Conservation (phyloP, 2,329 filamentous ascomycete species). For the Pyrenochaeta sp. region DNA sequence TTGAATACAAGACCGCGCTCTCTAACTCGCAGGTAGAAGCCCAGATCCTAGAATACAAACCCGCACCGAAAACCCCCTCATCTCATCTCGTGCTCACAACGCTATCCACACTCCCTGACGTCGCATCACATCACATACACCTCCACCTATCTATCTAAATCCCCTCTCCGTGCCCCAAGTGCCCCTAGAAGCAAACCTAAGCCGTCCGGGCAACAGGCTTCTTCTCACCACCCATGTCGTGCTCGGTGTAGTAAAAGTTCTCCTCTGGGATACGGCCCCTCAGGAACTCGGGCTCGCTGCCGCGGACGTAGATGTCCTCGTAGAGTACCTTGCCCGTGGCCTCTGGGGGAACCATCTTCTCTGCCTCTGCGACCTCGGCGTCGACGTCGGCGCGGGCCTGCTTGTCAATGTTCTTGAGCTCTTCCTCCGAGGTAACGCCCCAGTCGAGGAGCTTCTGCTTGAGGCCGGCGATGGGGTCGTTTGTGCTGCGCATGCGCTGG, state of each 20-base stretch:
- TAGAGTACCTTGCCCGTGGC: conserved; percentile 82
- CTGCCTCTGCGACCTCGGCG: conserved; percentile 86
- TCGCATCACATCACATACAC: too few relatives aligned
- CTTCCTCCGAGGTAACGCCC: conserved; percentile 88
- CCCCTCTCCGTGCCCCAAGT: too few relatives aligned
- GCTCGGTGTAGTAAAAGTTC: conserved; percentile 76
- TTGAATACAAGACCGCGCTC: conserved; percentile 13
- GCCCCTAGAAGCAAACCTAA: conserved; percentile 20
- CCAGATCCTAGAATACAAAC: conserved; percentile 36
- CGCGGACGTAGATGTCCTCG: conserved; percentile 94
- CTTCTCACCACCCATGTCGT: conserved; percentile 51
- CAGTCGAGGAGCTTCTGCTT: conserved; percentile 99
- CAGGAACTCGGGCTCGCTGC: conserved; percentile 86
- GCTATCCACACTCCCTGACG: not conserved
- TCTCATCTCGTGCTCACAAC: conserved; percentile 1
- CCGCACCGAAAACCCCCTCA: conserved; percentile 4
- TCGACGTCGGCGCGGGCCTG: conserved; percentile 85
- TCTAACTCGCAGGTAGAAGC: conserved; percentile 21
- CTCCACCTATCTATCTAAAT: too few relatives aligned
- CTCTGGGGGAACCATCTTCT: conserved; percentile 85
- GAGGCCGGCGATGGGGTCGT: conserved; percentile 96
- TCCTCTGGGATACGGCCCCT: conserved; percentile 88
- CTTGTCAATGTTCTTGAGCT: conserved; percentile 97
- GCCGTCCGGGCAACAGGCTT: conserved; percentile 44
- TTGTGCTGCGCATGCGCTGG: conserved; percentile 98